Evolutionary conservation across 805 yeast species (phyloP), one percentile per base, ranked within the genome.

Genomic region (Myxozyma kluyveri): DNA sequence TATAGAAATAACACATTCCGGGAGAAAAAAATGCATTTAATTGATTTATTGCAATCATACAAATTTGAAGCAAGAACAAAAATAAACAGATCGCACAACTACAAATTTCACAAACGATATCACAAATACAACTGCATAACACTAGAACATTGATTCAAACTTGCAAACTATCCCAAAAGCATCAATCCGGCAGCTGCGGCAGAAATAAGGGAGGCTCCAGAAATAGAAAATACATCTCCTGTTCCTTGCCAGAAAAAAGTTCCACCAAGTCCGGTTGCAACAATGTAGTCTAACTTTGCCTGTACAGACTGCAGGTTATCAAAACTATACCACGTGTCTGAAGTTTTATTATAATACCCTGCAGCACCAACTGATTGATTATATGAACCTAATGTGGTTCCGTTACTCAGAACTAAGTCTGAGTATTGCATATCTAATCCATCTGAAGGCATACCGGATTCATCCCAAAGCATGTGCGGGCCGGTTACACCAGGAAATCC

Each of bases 241-340:
- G 52, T 40, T 14, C 43, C 47, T 29, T 54, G 57, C 97, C 98
- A 91, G 83, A 86, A 90, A 79, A 91, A 82, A 0, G 86, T 93
- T 0, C 98, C 98, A 0, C 83, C 93, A 9, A 88, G 68, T 0
- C 71, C 63, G 4, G 70, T 65, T 21, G 67, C 59, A 38, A 57
- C 61, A 4, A 84, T 79, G 61, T 79, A 88, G 29, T 70, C 61
- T 0, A 87, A 86, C 65, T 91, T 91, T n/a, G 60, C 61, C 4
- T 65, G 59, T 1, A 77, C 78, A 1, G 84, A 75, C 4, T 74
- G 70, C 0, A 70, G 71, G 58, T 77, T 84, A 65, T 90, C 98
- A 66, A 84, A 90, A 3, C 52, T 50, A 77, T 75, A 3, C 85
- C 75, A 47, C 83, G 4, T 70, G 69, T 33, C 63, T 63, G 63